Evolutionary conservation across 2,329 filamentous ascomycete species (phyloP).

Genomic region (Fusarium sambucinum): DNA sequence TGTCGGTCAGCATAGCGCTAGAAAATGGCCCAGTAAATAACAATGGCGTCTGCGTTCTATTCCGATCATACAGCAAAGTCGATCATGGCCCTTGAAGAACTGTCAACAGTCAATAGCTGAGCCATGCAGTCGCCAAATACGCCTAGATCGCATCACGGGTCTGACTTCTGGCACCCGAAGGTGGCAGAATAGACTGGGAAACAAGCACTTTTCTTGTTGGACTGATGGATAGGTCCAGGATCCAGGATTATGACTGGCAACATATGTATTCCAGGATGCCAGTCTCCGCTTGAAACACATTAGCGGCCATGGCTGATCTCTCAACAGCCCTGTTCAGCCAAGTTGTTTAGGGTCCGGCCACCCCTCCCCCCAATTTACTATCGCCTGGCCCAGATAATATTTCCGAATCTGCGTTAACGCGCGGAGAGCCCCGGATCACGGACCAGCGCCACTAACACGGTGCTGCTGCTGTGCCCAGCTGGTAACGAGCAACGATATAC

Average conservation of each 20-base stretch:
- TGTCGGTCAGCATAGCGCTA: slow-evolving; percentile 24
- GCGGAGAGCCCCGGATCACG: slow-evolving; percentile 60
- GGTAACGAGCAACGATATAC: slow-evolving; percentile 52
- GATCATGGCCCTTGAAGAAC: background rate
- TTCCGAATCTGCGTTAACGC: slow-evolving; percentile 63
- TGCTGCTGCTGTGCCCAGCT: slow-evolving; percentile 50
- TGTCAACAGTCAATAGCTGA: slow-evolving; percentile 13
- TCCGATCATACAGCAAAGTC: background rate
- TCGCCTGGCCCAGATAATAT: slow-evolving; percentile 60
- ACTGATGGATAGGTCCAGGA: slow-evolving; percentile 40
- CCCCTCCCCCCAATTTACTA: slow-evolving; percentile 54
- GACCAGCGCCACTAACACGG: slow-evolving; percentile 53
- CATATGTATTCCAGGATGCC: slow-evolving; percentile 48
- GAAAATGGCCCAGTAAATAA: slow-evolving; percentile 20
- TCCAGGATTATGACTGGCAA: slow-evolving; percentile 47
- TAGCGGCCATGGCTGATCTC: slow-evolving; percentile 57
- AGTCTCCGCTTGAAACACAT: slow-evolving; percentile 58
- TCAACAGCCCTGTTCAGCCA: slow-evolving; percentile 54
- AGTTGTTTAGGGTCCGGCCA: slow-evolving; percentile 55
- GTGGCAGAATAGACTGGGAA: slow-evolving; percentile 34
- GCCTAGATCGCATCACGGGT: slow-evolving; percentile 32
- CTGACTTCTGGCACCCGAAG: slow-evolving; percentile 39
- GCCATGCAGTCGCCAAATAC: slow-evolving; percentile 16
- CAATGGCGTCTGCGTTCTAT: background rate
- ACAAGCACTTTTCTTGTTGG: slow-evolving; percentile 42